Conservation (phyloP, 1,284 basidiomycete species). For the Cutaneotrichosporon spelunceum region DNA sequence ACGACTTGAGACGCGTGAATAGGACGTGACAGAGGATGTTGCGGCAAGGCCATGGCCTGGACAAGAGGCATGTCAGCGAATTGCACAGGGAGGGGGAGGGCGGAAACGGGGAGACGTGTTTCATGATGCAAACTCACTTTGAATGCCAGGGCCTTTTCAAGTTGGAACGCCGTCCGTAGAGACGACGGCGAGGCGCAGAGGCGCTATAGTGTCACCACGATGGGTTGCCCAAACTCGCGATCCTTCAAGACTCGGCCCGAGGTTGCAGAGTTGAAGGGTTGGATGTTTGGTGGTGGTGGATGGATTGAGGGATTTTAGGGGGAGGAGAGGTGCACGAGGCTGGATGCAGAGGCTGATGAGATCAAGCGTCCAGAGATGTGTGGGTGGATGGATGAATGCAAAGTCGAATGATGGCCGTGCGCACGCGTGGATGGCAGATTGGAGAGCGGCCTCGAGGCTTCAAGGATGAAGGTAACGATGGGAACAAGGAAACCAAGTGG, state of each 20-base stretch:
- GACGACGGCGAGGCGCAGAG: background rate
- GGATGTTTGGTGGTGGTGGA: background rate
- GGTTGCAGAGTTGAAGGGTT: background rate
- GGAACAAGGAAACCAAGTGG: background rate
- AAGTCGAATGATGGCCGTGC: slow-evolving; percentile 1
- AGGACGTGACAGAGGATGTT: slow-evolving; percentile 35
- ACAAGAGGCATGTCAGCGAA: slow-evolving; percentile 1
- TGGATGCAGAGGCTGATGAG: background rate
- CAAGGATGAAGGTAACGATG: background rate
- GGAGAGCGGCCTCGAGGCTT: background rate
- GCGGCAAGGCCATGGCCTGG: slow-evolving; percentile 49
- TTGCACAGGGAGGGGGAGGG: background rate
- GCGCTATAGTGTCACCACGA: background rate
- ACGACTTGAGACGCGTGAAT: slow-evolving; percentile 29
- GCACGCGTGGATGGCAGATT: slow-evolving; percentile 1
- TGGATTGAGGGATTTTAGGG: too few species aligned
- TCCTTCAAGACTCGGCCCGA: background rate
- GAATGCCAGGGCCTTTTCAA: slow-evolving; percentile 27
- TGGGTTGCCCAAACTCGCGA: background rate
- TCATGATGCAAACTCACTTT: slow-evolving; percentile 23
- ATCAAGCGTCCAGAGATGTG: background rate
- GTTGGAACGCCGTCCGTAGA: slow-evolving; percentile 21
- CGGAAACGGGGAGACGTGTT: background rate
- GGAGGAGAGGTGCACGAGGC: background rate
- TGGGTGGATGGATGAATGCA: background rate